Evolutionary conservation across 2,329 filamentous ascomycete species (phyloP).

Genomic region (Fusarium caatingaense): DNA sequence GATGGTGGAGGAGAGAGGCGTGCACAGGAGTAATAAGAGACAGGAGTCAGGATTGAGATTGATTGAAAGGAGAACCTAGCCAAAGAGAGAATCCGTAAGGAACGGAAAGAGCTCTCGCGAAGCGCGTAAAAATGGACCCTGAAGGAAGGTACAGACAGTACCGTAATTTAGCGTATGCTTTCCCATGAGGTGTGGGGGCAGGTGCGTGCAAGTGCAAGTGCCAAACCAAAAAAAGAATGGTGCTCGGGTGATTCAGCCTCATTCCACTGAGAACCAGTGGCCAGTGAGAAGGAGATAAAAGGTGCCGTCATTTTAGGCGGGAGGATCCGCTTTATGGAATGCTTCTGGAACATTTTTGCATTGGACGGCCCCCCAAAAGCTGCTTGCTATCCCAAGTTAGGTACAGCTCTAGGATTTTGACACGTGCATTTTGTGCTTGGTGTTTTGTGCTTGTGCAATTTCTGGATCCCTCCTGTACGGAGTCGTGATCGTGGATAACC

Average conservation of each 20-base stretch:
- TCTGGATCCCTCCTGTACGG: not conserved
- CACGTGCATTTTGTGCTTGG: conserved; percentile 43
- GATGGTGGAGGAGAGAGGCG: not conserved
- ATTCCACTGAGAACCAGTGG: conserved; percentile 23
- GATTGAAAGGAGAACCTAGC: conserved; percentile 2
- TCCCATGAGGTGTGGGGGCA: not conserved
- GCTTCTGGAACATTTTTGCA: conserved; percentile 44
- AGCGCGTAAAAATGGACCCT: conserved; percentile 32
- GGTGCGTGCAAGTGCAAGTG: conserved; percentile 23
- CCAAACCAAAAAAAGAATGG: conserved; percentile 35
- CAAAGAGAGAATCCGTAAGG: not conserved
- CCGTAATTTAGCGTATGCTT: conserved; percentile 22
- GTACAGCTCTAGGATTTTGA: conserved; percentile 5
- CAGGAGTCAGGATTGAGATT: not conserved
- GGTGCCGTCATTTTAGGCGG: conserved; percentile 37
- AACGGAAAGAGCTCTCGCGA: not conserved
- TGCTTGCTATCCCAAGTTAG: not conserved
- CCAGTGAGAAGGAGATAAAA: conserved; percentile 1
- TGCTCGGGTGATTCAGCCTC: conserved; percentile 41
- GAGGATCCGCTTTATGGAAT: conserved; percentile 39
- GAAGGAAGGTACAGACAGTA: conserved; percentile 7
- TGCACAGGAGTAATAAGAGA: conserved; percentile 28
- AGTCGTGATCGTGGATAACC: conserved; percentile 20
- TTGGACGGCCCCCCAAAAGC: conserved; percentile 16
- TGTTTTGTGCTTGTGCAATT: conserved; percentile 46